A percentile compares a stretch with the other conserved stretches of the same genome.
phyloP scores from a whole-genome alignment of 1,284 basidiomycete species.

The Abortiporus biennis region DNA sequence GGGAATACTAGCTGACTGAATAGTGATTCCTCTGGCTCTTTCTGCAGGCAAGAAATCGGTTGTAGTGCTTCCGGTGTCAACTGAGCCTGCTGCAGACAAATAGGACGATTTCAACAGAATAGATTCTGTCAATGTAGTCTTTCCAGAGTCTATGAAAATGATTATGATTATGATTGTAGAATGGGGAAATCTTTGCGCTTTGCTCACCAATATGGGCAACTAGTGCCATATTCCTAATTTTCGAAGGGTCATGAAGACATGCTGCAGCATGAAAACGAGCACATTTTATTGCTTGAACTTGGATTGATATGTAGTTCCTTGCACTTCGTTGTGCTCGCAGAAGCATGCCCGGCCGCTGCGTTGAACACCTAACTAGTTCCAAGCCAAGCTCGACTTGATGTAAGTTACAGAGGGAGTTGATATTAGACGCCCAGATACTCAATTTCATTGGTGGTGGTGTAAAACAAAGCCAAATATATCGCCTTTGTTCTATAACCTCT shows the following conservation, averaged over 20 bases:
- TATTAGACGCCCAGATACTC: no score
- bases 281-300: no score
- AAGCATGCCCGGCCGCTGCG: no score
- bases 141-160: slow-evolving; percentile 68
- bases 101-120: slow-evolving; percentile 75
- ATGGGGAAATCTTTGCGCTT: slow-evolving; percentile 7
- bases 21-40: slow-evolving; percentile 85
- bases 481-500: background rate
- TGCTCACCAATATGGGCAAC: slow-evolving; percentile 76
- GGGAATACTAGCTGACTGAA: slow-evolving; percentile 88
- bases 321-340: no score
- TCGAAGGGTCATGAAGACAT: slow-evolving; percentile 33
- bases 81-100: slow-evolving; percentile 70
- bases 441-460: no score
- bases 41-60: slow-evolving; percentile 90
- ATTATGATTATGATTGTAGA: background rate
- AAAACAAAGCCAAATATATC: slow-evolving; percentile 5
- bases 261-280: slow-evolving; percentile 31
- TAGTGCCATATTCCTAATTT: slow-evolving; percentile 71
- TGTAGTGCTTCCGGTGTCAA: slow-evolving; percentile 86
- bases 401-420: no score
- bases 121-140: slow-evolving; percentile 88
- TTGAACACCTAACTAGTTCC: no score
- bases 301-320: no score
- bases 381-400: no score